Evolutionary conservation across 345 rosid species (phyloP).

Genomic region (Zanthoxylum bungeanum): DNA sequence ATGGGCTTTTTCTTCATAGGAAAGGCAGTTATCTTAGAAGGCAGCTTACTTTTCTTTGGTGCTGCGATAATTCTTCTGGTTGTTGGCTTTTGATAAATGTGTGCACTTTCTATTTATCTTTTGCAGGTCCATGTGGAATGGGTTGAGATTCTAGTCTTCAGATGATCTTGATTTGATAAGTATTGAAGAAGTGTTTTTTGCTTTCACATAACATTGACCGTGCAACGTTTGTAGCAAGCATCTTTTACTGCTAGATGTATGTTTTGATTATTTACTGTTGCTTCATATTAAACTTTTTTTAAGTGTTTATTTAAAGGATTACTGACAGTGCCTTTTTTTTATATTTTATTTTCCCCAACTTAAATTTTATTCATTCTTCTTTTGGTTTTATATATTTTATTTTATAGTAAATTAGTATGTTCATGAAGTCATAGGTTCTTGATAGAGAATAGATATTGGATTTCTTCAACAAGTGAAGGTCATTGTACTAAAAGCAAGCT

Average conservation of each 20-base stretch:
- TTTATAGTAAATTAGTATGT: background rate
- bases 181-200: constrained; percentile 47
- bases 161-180: constrained; percentile 43
- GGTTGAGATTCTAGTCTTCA: constrained; percentile 38
- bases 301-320: constrained; percentile 19
- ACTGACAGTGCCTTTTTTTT: too few species aligned
- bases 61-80: constrained; percentile 33
- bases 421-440: constrained; percentile 2
- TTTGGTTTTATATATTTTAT: background rate
- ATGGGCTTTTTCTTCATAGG: constrained; percentile 13
- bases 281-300: constrained; percentile 19
- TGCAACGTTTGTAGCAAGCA: constrained; percentile 53
- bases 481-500: background rate
- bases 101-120: constrained; percentile 41
- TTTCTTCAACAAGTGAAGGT: background rate
- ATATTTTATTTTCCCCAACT: constrained; percentile 2
- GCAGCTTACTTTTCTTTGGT: constrained; percentile 39
- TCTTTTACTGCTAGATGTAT: constrained; percentile 58
- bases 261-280: constrained; percentile 44
- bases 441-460: background rate
- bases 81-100: constrained; percentile 39
- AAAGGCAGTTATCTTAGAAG: constrained; percentile 35
- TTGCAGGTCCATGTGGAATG: constrained; percentile 59
- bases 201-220: constrained; percentile 43
- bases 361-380: background rate